Base-by-base conservation (phyloP, 75 land plant species). In the Isoetes taiwanensis region DNA sequence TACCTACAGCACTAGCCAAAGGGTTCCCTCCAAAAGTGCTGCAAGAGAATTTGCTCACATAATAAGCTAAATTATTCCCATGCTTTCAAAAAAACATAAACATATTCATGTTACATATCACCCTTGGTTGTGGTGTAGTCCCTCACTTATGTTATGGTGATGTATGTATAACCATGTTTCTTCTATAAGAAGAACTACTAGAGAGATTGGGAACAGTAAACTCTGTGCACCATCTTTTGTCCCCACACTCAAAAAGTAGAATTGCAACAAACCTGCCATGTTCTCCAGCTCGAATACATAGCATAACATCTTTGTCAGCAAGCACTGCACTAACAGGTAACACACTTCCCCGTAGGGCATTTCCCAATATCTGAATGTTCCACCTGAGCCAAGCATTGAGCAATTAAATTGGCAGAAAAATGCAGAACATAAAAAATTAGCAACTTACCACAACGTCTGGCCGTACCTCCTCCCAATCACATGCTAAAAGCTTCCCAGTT, bases 251-350 rank as follows among this genome's bases (percentile, higher is more conserved):
- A n/a, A n/a, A n/a, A n/a, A n/a, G n/a, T n/a, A n/a, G n/a, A n/a
- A n/a, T n/a, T n/a, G n/a, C n/a, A n/a, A n/a, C 66, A 61, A 62
- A 94, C 99, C 99, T 94, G 69, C 99, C 99, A 76, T 94, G 99
- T 62, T 89, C 86, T 32, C 99, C 99, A 5, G 99, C 96, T 42
- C 65, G 68, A 37, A 94, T 80, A 71, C 91, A 89, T 26, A 94
- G 77, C 99, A 94, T 89, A 52, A 89, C 64, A 37, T 89, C 91
- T 67, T 75, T 80, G 64, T 94, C 84, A 50, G 99, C 81, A 59
- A 94, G 91, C 41, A 94, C 99, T 14, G 91, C 99, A 78, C 96
- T 89, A 1, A 94, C 96, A 63, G 99, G 96, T 32, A 94, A 32
- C 20, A 94, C 91, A 52, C 99, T 96, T 46, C 82, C 99, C 31